These are phyloP conservation scores for Candida montana DNA, from an alignment of 805 yeast genomes.

Conservation along the genomic window DNA sequence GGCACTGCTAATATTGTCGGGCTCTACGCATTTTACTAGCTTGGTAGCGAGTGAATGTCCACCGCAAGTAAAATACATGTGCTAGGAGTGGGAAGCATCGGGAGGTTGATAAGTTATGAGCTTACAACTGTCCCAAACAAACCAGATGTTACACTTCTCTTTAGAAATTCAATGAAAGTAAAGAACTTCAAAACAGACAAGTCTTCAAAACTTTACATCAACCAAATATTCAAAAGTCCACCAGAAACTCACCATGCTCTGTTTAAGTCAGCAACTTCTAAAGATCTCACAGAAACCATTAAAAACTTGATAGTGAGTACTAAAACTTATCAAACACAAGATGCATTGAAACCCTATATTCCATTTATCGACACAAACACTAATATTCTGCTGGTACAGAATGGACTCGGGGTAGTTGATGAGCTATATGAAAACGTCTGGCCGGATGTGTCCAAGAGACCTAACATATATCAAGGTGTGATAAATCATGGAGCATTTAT, in stretches of 20 bases:
- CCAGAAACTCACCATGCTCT: conserved; percentile 2
- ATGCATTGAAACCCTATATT: conserved; percentile 53
- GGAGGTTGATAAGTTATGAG: conserved; percentile 23
- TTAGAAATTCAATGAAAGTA: conserved; percentile 18
- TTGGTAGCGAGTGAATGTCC: too few relatives aligned
- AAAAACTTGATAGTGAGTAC: conserved; percentile 70
- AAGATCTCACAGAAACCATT: conserved; percentile 28
- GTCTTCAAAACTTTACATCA: conserved; percentile 14
- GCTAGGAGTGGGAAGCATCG: conserved; percentile 26
- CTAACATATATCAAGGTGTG: conserved; percentile 68
- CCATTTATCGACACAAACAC: conserved; percentile 46
- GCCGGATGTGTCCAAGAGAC: conserved; percentile 42
- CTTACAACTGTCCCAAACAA: conserved; percentile 15
- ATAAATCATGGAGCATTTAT: conserved; percentile 80
- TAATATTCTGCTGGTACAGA: conserved; percentile 70
- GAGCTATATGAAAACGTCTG: conserved; percentile 48
- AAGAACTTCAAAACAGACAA: conserved; percentile 15
- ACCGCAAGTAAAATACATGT: conserved; percentile 13
- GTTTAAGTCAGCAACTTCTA: conserved; percentile 12
- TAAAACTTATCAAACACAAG: conserved; percentile 67
- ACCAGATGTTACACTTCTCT: conserved; percentile 18
- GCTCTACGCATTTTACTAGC: too few relatives aligned
- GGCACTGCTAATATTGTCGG: too few relatives aligned
- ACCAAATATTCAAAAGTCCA: conserved; percentile 20
- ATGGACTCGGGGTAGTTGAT: conserved; percentile 82